A percentile compares a stretch with the other conserved stretches of the same genome.
Evolutionary conservation across 176 grass and related monocot species (phyloP).

Genomic region (Guadua angustifolia): DNA sequence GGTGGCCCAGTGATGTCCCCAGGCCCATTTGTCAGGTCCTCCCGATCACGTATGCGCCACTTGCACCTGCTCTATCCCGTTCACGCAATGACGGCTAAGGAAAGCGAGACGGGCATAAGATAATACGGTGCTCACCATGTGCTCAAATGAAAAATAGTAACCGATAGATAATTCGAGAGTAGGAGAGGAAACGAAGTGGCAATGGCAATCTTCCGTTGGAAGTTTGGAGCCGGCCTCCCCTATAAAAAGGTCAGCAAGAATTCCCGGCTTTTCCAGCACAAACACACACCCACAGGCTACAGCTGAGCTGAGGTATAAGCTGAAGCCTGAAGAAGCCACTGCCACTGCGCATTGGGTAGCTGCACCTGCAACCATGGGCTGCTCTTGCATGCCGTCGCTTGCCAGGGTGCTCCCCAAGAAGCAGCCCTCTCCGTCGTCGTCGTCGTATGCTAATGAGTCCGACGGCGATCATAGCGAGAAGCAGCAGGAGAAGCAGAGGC

Average conservation of each 20-base stretch:
- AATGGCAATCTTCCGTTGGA: conserved; percentile 11
- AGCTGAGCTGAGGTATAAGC: background rate
- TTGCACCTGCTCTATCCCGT: background rate
- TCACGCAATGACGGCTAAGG: background rate
- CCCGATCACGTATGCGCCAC: background rate
- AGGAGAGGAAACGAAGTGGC: background rate
- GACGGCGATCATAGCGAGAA: background rate
- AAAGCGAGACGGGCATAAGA: background rate
- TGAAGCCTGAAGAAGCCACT: background rate
- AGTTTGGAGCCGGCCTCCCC: background rate
- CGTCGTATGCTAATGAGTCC: background rate
- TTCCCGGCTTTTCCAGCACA: background rate
- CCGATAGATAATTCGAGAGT: background rate
- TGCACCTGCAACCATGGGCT: conserved; percentile 14
- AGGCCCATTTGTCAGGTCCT: background rate
- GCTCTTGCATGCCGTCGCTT: conserved; percentile 35
- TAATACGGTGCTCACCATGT: background rate
- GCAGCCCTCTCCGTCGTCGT: background rate
- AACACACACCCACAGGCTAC: too few species aligned
- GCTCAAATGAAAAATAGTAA: background rate
- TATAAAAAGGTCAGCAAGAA: background rate
- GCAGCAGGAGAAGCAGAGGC: background rate
- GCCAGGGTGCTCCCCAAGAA: conserved; percentile 46
- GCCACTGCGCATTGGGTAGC: background rate
- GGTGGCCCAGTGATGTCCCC: background rate